Conservation (phyloP, 1,139 yeast species). For the Kodamaea fungicola region DNA sequence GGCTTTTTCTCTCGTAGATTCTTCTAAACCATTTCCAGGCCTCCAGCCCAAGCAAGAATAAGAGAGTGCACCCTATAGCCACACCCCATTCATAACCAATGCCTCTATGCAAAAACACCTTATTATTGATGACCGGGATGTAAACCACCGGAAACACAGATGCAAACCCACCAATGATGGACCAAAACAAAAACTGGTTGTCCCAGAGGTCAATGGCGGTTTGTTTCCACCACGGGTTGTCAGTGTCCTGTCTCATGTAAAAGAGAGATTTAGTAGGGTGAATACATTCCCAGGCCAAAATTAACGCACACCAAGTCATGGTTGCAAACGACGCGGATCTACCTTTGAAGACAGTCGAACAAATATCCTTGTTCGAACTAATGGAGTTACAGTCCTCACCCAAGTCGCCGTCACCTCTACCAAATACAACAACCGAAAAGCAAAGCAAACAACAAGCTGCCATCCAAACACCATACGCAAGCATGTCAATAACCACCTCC, state of each 20-base stretch:
- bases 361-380: constrained; percentile 11
- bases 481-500: constrained; percentile 31
- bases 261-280: constrained; percentile 24
- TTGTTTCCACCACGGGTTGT: constrained; percentile 25
- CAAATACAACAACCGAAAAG: constrained; percentile 29
- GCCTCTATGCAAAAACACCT: constrained; percentile 24
- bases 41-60: constrained; percentile 22
- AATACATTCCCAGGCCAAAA: constrained; percentile 28
- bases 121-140: constrained; percentile 26
- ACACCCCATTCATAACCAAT: constrained; percentile 29
- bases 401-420: constrained; percentile 29
- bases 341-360: constrained; percentile 23
- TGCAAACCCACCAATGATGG: constrained; percentile 21
- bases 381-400: constrained; percentile 27
- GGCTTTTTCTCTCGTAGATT: constrained; percentile 15
- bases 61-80: constrained; percentile 19
- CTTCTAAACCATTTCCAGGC: constrained; percentile 26
- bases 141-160: constrained; percentile 27
- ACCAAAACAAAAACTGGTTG: constrained; percentile 26
- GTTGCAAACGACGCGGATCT: constrained; percentile 25
- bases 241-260: constrained; percentile 25
- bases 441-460: constrained; percentile 30
- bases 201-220: constrained; percentile 22
- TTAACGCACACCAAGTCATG: constrained; percentile 30
- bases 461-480: constrained; percentile 36